Percentiles rank a stretch among this genome's conserved stretches.
These are phyloP conservation scores for Aspergillus ruber DNA, from an alignment of 2,329 filamentous ascomycete genomes.

Conservation along the genomic window DNA sequence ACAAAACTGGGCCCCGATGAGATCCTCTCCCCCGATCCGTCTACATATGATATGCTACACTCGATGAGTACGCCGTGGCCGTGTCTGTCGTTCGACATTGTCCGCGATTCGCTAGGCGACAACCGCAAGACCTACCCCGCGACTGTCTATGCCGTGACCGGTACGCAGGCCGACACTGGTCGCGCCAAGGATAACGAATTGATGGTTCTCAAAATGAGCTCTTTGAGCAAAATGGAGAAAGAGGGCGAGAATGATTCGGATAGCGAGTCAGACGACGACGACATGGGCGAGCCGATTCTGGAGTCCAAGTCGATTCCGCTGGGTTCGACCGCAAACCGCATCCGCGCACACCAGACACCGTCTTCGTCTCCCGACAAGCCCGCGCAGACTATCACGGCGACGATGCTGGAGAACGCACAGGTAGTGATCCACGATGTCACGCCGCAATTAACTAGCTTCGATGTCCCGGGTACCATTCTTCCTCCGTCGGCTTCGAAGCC, in stretches of 20 bases:
- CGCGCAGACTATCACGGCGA: constrained; percentile 77
- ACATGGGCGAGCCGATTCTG: constrained; percentile 77
- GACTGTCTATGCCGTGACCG: constrained; percentile 89
- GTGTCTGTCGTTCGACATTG: constrained; percentile 89
- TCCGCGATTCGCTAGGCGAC: constrained; percentile 79
- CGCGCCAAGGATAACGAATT: constrained; percentile 82
- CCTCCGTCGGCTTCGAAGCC: constrained; percentile 82
- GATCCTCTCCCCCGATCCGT: constrained; percentile 81
- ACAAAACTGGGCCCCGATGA: constrained; percentile 87
- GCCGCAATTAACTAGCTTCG: constrained; percentile 80
- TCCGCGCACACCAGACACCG: constrained; percentile 76
- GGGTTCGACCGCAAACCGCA: constrained; percentile 83
- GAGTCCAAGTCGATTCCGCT: constrained; percentile 87
- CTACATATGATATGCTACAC: constrained; percentile 98
- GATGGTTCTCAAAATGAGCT: constrained; percentile 93
- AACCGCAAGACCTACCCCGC: constrained; percentile 89
- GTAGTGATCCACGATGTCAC: constrained; percentile 93
- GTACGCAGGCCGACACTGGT: constrained; percentile 78
- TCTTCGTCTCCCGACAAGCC: constrained; percentile 57
- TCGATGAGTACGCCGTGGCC: constrained; percentile 92
- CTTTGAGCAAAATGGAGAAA: constrained; percentile 78
- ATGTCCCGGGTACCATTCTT: constrained; percentile 75
- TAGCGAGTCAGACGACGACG: constrained; percentile 66
- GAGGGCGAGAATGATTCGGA: constrained; percentile 63
- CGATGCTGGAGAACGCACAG: constrained; percentile 84